Base-by-base conservation (phyloP, 768 basidiomycete species). In the Pleurotus pulmonarius region DNA sequence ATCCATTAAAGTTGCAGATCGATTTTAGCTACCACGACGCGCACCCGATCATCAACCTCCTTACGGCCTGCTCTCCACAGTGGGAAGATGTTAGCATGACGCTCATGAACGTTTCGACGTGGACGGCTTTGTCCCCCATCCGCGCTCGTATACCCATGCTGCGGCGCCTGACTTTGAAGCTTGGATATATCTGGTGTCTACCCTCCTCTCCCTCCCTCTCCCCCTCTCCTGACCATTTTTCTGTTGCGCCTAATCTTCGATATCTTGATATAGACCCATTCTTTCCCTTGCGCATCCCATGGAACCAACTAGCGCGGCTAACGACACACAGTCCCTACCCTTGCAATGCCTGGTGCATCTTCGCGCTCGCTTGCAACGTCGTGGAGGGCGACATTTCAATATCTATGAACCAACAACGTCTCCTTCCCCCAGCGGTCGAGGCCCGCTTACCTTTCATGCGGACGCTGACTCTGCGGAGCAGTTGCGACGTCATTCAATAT, bases 71-170 rank as follows among this genome's bases (percentile, higher is more conserved):
- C 8, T 37, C 51, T 12, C 16, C 51, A 7, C 51, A 43, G 20
- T 53, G 51, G 51, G 38, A 53, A 41, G 51, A 53, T 22, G 51
- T 53, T 9, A 53, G 51, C 38, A n/a, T 53, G 37, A 53, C 51
- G 12, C 38, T 53, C 34, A 53, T 53, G 51, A 53, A 53, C n/a
- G 37, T 39, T 15, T 53, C 51, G 51, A 41, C 51, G 40, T 53
- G 51, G 51, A 41, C 9, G 15, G 39, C 38, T 9, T 25, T 53
- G 16, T 53, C 51, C 20, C 38, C 51, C 18, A 41, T 53, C 24
- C 51, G 51, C 18, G 11, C 9, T 4, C 37, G 24, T 38, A 20
- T 53, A 41, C 51, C 51, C 22, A 20, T 41, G 18, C 39, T 53
- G 13, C 51, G 51, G 3, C 37, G 39, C 18, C 22, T 53, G 15